Conservation (phyloP, 139 green algal species). For the Yamagishiella unicocca region DNA sequence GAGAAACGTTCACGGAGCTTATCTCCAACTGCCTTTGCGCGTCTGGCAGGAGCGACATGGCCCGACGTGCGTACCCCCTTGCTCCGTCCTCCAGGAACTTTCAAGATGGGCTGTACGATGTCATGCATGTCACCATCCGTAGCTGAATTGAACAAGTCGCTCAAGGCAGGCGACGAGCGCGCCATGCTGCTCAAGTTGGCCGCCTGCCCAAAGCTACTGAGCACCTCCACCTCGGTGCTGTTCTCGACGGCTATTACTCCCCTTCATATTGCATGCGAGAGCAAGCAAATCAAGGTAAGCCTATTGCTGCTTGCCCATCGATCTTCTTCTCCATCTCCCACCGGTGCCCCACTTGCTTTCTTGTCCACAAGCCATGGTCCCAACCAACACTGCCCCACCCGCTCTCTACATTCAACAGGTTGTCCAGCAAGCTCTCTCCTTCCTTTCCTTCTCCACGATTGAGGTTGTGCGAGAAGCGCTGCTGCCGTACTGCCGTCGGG, state of each 20-base stretch:
- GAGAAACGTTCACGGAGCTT: too few species aligned
- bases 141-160: neutral
- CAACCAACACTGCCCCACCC: neutral
- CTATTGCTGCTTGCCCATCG: neutral
- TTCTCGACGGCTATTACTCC: neutral
- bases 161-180: neutral
- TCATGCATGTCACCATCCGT: neutral
- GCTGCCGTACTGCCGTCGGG: constrained; percentile 27
- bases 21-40: too few species aligned
- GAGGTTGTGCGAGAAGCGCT: neutral
- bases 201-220: neutral
- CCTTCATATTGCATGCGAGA: neutral
- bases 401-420: neutral
- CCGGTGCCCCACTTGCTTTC: neutral
- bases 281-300: neutral
- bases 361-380: neutral
- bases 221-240: neutral
- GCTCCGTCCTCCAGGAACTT: too few species aligned
- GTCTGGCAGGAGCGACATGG: too few species aligned
- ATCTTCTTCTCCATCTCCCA: neutral
- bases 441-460: neutral
- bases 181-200: neutral
- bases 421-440: neutral
- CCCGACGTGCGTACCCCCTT: too few species aligned
- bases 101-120: neutral